These are phyloP conservation scores for Melastoma malabathricum DNA, from an alignment of 345 rosid genomes.

Conservation along the genomic window DNA sequence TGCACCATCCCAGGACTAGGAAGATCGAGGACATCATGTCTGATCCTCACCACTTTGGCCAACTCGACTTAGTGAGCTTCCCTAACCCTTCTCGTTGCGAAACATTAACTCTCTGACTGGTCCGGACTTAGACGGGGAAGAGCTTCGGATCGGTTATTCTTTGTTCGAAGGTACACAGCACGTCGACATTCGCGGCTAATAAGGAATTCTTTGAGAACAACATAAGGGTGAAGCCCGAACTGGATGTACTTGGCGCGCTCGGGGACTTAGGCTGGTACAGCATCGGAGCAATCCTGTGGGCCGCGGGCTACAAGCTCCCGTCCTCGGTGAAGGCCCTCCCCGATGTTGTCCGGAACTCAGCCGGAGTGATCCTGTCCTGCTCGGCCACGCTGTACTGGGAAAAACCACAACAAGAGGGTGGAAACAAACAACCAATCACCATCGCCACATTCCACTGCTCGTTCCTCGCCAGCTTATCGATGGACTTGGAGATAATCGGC, in stretches of 20 bases:
- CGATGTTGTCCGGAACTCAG: slow-evolving; percentile 22
- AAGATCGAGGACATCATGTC: slow-evolving; percentile 34
- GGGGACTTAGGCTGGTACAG: slow-evolving; percentile 66
- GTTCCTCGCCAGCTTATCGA: slow-evolving; percentile 33
- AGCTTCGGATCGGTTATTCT: not conserved
- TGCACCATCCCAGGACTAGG: slow-evolving; percentile 56
- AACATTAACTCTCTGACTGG: not conserved
- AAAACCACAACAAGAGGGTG: not conserved
- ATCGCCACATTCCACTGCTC: slow-evolving; percentile 46
- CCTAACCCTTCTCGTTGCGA: not conserved
- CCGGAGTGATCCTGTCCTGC: slow-evolving; percentile 48
- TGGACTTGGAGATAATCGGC: slow-evolving; percentile 36
- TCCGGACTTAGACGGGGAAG: not conserved
- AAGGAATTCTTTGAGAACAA: slow-evolving; percentile 16
- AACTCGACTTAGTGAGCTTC: slow-evolving; percentile 11
- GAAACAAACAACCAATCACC: slow-evolving; percentile 4
- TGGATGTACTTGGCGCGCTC: slow-evolving; percentile 49
- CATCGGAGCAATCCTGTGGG: slow-evolving; percentile 52
- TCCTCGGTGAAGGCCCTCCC: slow-evolving; percentile 37
- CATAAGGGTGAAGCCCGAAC: slow-evolving; percentile 29
- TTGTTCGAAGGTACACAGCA: slow-evolving; percentile 27
- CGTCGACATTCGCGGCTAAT: slow-evolving; percentile 21
- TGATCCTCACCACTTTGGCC: slow-evolving; percentile 33
- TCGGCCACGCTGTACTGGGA: slow-evolving; percentile 45
- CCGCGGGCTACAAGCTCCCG: slow-evolving; percentile 42